Conservation (phyloP, 1,284 basidiomycete species). For the Prillingera fragicola region DNA sequence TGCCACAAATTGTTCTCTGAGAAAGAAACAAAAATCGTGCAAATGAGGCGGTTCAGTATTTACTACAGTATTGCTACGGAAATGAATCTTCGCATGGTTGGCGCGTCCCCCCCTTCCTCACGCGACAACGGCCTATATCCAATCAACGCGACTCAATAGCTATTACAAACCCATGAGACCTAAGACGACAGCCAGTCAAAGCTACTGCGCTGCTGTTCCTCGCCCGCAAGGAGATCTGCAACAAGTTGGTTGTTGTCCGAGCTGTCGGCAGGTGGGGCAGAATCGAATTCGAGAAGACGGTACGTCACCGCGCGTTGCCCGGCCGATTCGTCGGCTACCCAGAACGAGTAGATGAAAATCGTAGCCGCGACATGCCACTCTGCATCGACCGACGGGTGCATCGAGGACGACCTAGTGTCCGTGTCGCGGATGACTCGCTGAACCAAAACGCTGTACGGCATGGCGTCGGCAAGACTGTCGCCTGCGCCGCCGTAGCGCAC, state of each 20-base stretch:
- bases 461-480: not conserved
- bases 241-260: slow-evolving; percentile 13
- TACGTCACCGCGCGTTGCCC: not conserved
- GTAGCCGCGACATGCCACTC: slow-evolving; percentile 12
- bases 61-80: too few relatives aligned
- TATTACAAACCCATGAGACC: too few relatives aligned
- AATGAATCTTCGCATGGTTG: too few relatives aligned
- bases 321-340: slow-evolving; percentile 3
- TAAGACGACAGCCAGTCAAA: slow-evolving; percentile 8
- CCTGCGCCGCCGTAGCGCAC: not conserved
- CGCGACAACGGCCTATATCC: too few relatives aligned
- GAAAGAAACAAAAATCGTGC: too few relatives aligned
- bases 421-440: slow-evolving; percentile 17
- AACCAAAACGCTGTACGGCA: slow-evolving; percentile 8
- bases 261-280: slow-evolving; percentile 6
- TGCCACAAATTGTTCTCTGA: too few relatives aligned
- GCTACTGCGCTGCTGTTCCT: slow-evolving; percentile 10
- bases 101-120: too few relatives aligned
- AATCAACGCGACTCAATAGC: too few relatives aligned
- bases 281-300: not conserved
- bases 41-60: too few relatives aligned
- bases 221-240: slow-evolving; percentile 9
- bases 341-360: slow-evolving; percentile 16
- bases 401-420: slow-evolving; percentile 1
- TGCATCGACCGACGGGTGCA: too few relatives aligned